Evolutionary conservation across 2,329 filamentous ascomycete species (phyloP).

Genomic region (Ophiostoma perfectum): DNA sequence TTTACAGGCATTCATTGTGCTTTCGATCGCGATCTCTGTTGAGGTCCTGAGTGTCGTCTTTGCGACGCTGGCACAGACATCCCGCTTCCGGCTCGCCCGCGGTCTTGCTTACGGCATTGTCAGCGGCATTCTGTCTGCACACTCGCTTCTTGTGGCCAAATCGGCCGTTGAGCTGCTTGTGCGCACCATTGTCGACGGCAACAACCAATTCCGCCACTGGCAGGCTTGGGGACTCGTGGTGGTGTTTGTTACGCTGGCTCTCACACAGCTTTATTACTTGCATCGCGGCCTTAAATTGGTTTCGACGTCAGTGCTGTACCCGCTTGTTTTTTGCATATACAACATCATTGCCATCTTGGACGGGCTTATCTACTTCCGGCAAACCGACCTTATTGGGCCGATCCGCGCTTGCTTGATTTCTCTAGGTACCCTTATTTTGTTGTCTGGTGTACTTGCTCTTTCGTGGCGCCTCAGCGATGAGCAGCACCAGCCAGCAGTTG

Average conservation of each 20-base stretch:
- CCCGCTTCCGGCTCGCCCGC: conserved; percentile 58
- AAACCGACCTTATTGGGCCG: conserved; percentile 71
- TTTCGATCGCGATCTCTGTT: conserved; percentile 59
- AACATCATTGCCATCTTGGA: conserved; percentile 98
- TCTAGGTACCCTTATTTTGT: conserved; percentile 76
- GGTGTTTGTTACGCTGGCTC: conserved; percentile 70
- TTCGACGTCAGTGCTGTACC: conserved; percentile 92
- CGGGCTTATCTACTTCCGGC: conserved; percentile 92
- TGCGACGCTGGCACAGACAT: conserved; percentile 43
- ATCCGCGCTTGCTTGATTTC: conserved; percentile 76
- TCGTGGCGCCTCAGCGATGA: conserved; percentile 89
- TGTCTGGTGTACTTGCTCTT: conserved; percentile 81
- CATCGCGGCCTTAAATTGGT: conserved; percentile 90
- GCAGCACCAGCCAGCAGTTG: conserved; percentile 54
- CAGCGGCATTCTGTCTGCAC: conserved; percentile 88
- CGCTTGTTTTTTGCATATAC: conserved; percentile 96
- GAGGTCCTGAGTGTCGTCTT: conserved; percentile 46
- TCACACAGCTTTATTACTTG: conserved; percentile 91
- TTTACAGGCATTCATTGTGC: conserved; percentile 67
- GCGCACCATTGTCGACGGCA: conserved; percentile 71
- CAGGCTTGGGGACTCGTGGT: conserved; percentile 89
- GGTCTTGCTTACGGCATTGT: conserved; percentile 86
- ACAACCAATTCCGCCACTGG: conserved; percentile 93
- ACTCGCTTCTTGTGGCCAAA: conserved; percentile 89
- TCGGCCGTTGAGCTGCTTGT: conserved; percentile 93